Evolutionary conservation across 2,329 filamentous ascomycete genomes (phyloP), one percentile per base, ranked within the genome.

Genomic region (Fusarium oligoseptatum): DNA sequence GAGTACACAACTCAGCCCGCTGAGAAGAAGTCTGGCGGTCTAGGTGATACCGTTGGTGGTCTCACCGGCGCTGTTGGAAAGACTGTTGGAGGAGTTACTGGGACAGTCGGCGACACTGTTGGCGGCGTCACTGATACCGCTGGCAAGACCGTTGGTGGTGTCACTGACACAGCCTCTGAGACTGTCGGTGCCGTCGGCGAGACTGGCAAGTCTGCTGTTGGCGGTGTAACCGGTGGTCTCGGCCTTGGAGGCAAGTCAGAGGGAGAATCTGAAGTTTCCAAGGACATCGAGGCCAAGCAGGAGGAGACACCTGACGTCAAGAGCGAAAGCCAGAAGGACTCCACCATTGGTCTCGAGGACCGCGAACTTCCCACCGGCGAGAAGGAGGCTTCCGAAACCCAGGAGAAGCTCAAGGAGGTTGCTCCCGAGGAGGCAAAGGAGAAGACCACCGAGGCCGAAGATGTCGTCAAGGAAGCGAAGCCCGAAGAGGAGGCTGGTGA

Each of bases 1-100:
- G 85, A 86, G 62, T 84, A 85, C 32, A 81, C 84, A 6, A 84
- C 84, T 4, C 81, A 84, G 34, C 67, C 76, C 1, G 72, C 83
- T 62, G 72, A 84, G 61, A 73, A 84, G 66, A 79, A 82, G 20
- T 75, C 79, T 3, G 76, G 76, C 20, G 76, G 76, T 32, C 80
- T 80, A 67, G 80, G 79, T 12, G 65, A 52, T 37, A 48, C 73
- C 24, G 17, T 71, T 17, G 48, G 73, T 11, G 64, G 72, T 50
- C 37, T 75, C 24, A 56, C 72, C 17, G 63, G 71, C 3, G 34
- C 64, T 15, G n/a, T 74, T 7, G 64, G 71, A 11, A 24, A 74
- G 17, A 65, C 71, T 3, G 62, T 48, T 20, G 62, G 61, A 3
- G 60, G 60, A 60, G 70, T 60, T 0, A 73, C 70, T 29, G 66